These are phyloP conservation scores for Sporothrix mexicana DNA, from an alignment of 2,329 filamentous ascomycete species.

Conservation along the genomic window DNA sequence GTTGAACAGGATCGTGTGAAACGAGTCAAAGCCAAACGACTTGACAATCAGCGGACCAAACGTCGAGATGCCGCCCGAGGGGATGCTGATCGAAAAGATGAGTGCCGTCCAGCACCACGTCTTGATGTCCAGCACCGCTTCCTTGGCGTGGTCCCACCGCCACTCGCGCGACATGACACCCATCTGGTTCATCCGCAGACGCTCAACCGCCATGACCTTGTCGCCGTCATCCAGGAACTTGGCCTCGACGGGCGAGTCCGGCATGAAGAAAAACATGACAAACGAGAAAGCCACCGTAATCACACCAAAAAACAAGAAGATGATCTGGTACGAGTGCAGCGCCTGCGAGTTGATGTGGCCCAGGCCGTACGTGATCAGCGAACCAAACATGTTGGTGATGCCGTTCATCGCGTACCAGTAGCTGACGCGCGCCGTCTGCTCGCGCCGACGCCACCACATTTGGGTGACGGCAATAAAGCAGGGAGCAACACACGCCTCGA, in stretches of 20 bases:
- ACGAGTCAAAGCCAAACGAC: conserved; percentile 57
- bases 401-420: conserved; percentile 68
- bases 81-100: conserved; percentile 59
- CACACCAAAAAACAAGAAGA: conserved; percentile 61
- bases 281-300: conserved; percentile 56
- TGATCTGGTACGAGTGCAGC: conserved; percentile 52
- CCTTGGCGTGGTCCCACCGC: conserved; percentile 58
- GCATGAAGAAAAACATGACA: conserved; percentile 55
- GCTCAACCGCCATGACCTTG: conserved; percentile 59
- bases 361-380: conserved; percentile 63
- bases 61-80: conserved; percentile 61
- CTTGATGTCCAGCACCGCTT: conserved; percentile 62
- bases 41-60: conserved; percentile 60
- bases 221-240: conserved; percentile 58
- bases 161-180: conserved; percentile 59
- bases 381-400: conserved; percentile 62
- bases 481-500: conserved; percentile 50
- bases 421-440: conserved; percentile 63
- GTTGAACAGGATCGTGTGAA: conserved; percentile 60
- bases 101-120: conserved; percentile 65
- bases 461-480: conserved; percentile 63
- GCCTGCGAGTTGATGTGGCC: conserved; percentile 59
- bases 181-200: conserved; percentile 61
- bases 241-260: conserved; percentile 57
- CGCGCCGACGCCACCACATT: conserved; percentile 66